Percentiles rank a stretch among this genome's conserved stretches.
phyloP scores from a whole-genome alignment of 2,329 filamentous ascomycete species.

The Arthrobotrys entomopaga region DNA sequence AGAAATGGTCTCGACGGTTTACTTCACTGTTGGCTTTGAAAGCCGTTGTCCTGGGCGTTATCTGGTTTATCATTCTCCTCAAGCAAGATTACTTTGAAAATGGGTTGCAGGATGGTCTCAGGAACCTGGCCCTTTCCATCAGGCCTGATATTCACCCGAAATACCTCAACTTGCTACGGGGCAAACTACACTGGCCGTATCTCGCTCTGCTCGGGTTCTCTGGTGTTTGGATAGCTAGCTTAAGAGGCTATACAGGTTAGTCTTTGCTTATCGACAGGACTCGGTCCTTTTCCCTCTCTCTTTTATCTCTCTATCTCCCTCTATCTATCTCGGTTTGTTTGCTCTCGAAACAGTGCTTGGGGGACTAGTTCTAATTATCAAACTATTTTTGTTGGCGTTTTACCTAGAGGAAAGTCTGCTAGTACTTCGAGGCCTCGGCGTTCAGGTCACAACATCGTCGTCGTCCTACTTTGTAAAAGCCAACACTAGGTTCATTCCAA shows the following conservation, averaged over 20 bases:
- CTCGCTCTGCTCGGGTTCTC: conserved; percentile 48
- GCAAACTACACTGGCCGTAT: conserved; percentile 50
- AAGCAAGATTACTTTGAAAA: conserved; percentile 38
- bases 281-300: conserved; percentile 1
- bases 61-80: conserved; percentile 44
- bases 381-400: conserved; percentile 57
- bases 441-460: conserved; percentile 83
- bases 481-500: conserved; percentile 78
- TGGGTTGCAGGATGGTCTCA: conserved; percentile 47
- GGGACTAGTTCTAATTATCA: conserved; percentile 5
- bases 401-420: conserved; percentile 82
- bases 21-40: conserved; percentile 62
- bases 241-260: conserved; percentile 52
- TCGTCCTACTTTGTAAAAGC: conserved; percentile 70
- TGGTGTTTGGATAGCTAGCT: conserved; percentile 48
- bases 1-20: conserved; percentile 61
- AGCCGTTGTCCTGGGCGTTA: conserved; percentile 63
- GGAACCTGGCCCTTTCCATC: conserved; percentile 21
- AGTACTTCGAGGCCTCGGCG: conserved; percentile 85
- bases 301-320: conserved; percentile 16
- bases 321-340: conserved; percentile 1
- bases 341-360: conserved; percentile 21
- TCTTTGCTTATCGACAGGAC: conserved; percentile 6
- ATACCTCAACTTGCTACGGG: conserved; percentile 43
- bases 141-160: conserved; percentile 38